Base-by-base conservation (phyloP, 495 filamentous ascomycete species). In the Tuber borchii region DNA sequence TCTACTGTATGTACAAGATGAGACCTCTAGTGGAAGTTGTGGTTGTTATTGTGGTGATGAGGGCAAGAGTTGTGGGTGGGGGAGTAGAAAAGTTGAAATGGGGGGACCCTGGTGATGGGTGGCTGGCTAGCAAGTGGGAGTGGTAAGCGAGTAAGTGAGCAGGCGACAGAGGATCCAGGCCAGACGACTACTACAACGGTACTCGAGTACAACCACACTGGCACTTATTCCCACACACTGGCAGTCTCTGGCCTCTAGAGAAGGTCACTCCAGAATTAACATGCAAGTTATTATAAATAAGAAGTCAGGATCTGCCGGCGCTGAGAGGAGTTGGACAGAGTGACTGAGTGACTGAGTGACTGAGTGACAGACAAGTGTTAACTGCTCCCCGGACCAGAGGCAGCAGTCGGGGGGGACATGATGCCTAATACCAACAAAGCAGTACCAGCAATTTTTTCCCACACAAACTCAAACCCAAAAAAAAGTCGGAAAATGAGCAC, bases 1-100 rank as follows among this genome's bases (percentile, higher is more conserved):
- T 65, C 56, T 65, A 65, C 14, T 65, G 56, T 34, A 65, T 65
- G 65, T 61, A 70, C 48, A 45, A 75, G 78, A 75, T 79, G 78
- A 75, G 73, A 65, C 46, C 70, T 73, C 56, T 70, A 56, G 65
- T 77, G 17, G 39, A 51, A 39, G 77, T 74, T 69, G 72, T 70
- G 74, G 76, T 79, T 70, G 48, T 72, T 48, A 3, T 65, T 65
- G 56, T 34, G 56, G 26, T 65, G n/a, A 65, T 65, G 56, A 65
- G 56, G 51, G n/a, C 51, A 4, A 61, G 51, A 31, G 51, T 56
- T 56, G 48, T 26, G 46, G 46, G 17, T 17, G 46, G n/a, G n/a
- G n/a, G n/a, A n/a, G n/a, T n/a, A n/a, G n/a, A n/a, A n/a, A n/a
- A 61, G 51, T 26, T 31, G 51, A 31, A 61, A 31, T 61, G 26